Evolutionary conservation across 2,329 filamentous ascomycete species (phyloP), one percentile per base, ranked within the genome.

Genomic region (Exophiala sp.): DNA sequence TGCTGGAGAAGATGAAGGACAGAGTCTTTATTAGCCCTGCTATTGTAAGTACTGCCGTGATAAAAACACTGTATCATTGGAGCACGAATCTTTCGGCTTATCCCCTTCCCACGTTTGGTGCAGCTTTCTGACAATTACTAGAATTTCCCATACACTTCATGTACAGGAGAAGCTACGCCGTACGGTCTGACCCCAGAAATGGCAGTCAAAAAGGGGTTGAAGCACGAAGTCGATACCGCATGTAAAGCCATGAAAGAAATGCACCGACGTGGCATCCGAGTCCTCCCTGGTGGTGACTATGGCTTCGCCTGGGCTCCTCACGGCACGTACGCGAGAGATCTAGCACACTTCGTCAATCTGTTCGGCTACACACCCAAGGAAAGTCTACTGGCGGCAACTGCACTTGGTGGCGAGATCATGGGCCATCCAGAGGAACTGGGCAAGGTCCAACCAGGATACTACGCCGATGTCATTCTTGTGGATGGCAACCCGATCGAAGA

Each of bases 331-430:
- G 48, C 48, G 5, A 47, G 48, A 10, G 48, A 50, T 12, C 48
- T 50, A 8, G 48, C 39, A 1, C 48, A 50, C 29, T 50, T 50
- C 16, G 48, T 50, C 39, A 50, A 50, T 41, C 48, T 50, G 3
- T 50, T 50, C 39, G 48, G 48, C 14, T 50, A 50, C 32, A 50
- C 48, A 29, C 48, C 48, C 16, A 50, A 44, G 10, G 48, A 50
- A 32, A 34, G 35, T 20, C 39, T 50, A 20, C 10, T 50, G 3
- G 48, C 48, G 2, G 48, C 48, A 1, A 44, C 48, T 11, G 40
- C 39, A 24, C 48, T 50, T 16, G 48, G 48, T 34, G 48, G 48
- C 39, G 48, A 50, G 18, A 50, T 50, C 9, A 50, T 50, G 48
- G 48, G 48, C 48, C 48, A 50, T 38, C 48, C 48, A 9, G 48